These are phyloP conservation scores for Otatea glauca DNA, from an alignment of 176 grass and related monocot species.

Conservation along the genomic window DNA sequence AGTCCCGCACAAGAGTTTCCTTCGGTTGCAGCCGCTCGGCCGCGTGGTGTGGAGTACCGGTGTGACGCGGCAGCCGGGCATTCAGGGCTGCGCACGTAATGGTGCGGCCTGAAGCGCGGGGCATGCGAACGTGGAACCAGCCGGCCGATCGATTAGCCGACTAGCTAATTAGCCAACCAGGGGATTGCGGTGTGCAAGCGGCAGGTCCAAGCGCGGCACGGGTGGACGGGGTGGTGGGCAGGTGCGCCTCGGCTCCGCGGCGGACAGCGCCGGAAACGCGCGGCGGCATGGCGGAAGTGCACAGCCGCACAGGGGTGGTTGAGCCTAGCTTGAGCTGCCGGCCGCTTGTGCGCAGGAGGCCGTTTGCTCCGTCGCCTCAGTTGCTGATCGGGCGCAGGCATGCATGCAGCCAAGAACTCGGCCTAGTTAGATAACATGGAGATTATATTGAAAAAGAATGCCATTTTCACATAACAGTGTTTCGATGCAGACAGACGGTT, in stretches of 20 bases:
- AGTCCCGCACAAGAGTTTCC: too few relatives aligned
- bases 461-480: background rate
- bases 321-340: background rate
- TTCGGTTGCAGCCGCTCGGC: too few relatives aligned
- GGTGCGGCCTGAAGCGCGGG: too few relatives aligned
- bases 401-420: background rate
- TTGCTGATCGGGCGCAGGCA: background rate
- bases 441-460: background rate
- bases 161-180: background rate
- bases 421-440: background rate
- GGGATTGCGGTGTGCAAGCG: too few relatives aligned
- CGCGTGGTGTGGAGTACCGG: background rate
- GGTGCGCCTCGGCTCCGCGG: too few relatives aligned
- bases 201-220: too few relatives aligned
- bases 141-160: background rate
- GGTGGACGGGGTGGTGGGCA: too few relatives aligned
- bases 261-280: too few relatives aligned
- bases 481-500: background rate
- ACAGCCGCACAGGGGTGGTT: too few relatives aligned
- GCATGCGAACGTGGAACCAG: too few relatives aligned
- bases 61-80: background rate
- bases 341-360: background rate
- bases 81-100: background rate
- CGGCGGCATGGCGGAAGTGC: too few relatives aligned
- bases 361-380: background rate